Percentiles rank a stretch among this genome's conserved stretches.
Conservation (phyloP, 1,284 basidiomycete genomes). For the Cerioporus squamosus region DNA sequence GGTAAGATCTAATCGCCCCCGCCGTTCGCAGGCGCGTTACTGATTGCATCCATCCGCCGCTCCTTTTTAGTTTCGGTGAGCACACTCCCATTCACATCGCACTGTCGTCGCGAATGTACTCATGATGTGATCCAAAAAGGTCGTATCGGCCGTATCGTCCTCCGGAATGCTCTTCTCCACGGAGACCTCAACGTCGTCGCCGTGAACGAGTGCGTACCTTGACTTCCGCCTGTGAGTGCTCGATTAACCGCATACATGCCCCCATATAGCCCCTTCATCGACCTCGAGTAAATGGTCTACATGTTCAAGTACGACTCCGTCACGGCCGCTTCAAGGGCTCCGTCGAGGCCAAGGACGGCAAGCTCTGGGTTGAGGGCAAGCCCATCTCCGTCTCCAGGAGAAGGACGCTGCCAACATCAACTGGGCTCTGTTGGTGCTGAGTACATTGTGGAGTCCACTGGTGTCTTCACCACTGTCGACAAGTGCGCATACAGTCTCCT, state of each 20-base stretch:
- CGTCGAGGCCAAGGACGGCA: conserved; percentile 86
- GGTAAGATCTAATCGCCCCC: conserved; percentile 46
- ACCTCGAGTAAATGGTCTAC: conserved; percentile 98
- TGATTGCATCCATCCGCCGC: conserved; percentile 23
- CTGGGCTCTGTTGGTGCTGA: conserved; percentile 86
- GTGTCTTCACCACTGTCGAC: conserved; percentile 97
- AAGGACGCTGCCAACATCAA: conserved; percentile 87
- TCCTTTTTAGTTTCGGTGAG: conserved; percentile 80
- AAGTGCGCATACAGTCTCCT: conserved; percentile 51
- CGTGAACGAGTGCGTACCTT: conserved; percentile 80
- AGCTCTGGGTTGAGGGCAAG: conserved; percentile 89
- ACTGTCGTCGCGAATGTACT: conserved; percentile 2
- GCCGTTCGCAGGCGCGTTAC: conserved; percentile 9
- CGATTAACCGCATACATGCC: conserved; percentile 11
- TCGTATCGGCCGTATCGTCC: conserved; percentile 98
- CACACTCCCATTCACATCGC: conserved; percentile 2
- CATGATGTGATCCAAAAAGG: conserved; percentile 46
- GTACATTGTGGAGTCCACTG: conserved; percentile 98
- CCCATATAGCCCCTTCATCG: conserved; percentile 84
- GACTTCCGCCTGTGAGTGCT: conserved; percentile 4
- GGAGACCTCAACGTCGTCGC: conserved; percentile 84
- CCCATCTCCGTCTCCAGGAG: conserved; percentile 84
- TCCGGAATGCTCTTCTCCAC: conserved; percentile 90
- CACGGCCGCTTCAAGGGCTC: conserved; percentile 95
- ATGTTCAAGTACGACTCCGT: conserved; percentile 99